These are phyloP conservation scores for Melampsora americana DNA, from an alignment of 1,284 basidiomycete genomes.

Conservation along the genomic window DNA sequence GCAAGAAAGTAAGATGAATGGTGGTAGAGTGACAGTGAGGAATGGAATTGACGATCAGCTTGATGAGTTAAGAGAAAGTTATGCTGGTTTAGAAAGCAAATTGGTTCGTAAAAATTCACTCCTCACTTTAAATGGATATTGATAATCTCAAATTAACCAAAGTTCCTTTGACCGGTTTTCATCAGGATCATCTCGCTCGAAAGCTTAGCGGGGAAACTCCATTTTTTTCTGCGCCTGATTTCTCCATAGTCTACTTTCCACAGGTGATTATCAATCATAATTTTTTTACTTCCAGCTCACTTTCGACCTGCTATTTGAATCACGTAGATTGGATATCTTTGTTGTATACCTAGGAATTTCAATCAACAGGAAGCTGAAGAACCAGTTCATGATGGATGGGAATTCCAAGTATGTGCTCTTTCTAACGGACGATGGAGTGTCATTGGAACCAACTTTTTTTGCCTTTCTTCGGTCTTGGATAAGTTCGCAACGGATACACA, in stretches of 20 bases:
- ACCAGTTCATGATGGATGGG: slow-evolving; percentile 26
- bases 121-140: too few relatives aligned
- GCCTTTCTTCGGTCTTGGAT: background rate
- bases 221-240: slow-evolving; percentile 16
- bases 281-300: background rate
- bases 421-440: background rate
- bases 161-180: too few relatives aligned
- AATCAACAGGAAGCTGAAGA: background rate
- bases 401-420: slow-evolving; percentile 21
- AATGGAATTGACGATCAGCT: slow-evolving; percentile 36
- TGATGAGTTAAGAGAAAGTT: slow-evolving; percentile 33
- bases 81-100: slow-evolving; percentile 29
- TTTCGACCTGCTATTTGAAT: background rate
- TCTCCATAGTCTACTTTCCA: slow-evolving; percentile 37
- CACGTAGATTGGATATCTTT: slow-evolving; percentile 39
- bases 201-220: slow-evolving; percentile 14
- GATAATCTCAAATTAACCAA: too few relatives aligned
- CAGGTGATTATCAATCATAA: slow-evolving; percentile 7
- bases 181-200: slow-evolving; percentile 17
- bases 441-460: background rate
- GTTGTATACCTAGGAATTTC: slow-evolving; percentile 8
- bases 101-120: slow-evolving; percentile 14
- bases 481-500: slow-evolving; percentile 41
- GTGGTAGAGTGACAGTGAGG: slow-evolving; percentile 17
- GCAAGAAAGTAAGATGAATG: slow-evolving; percentile 39